Base-by-base conservation (phyloP, 306 rosid species). In the Malus orientalis region DNA sequence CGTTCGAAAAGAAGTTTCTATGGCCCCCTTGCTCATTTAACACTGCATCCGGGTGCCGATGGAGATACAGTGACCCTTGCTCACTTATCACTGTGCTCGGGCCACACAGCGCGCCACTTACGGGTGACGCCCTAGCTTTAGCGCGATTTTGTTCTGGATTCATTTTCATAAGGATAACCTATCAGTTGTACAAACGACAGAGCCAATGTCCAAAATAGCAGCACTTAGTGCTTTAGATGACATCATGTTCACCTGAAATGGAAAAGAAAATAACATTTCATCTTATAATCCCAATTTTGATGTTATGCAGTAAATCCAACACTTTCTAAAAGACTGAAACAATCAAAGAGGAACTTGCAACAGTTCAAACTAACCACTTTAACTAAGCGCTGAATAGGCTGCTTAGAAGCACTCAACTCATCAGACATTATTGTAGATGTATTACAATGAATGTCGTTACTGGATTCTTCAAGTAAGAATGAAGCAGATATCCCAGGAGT, bases 401-500 rank as follows among this genome's bases (percentile, higher is more conserved):
- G 84, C 84, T 87, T 96, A 58, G 87, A 85, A 80, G 78, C 81
- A 71, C 80, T 81, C 68, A 87, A 76, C 84, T 87, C 87, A n/a
- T 86, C 89, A 71, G 92, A 83, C 81, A 88, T 78, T 65, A 84
- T 76, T 64, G 81, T 83, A 44, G 87, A 75, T 65, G 83, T 73
- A 81, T 84, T 91, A 68, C 78, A 83, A 71, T 78, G 84, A 65
- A 72, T 68, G 78, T 85, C 90, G 64, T 91, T 36, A 66, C 91
- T 22, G 85, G 80, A 88, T 86, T 93, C 98, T 29, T 91, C 97
- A 57, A 93, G 87, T 82, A 93, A 83, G 77, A 97, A 93, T 67
- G 98, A 93, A 65, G 93, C 90, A 71, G 96, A 91, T 70, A 91
- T 89, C 81, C 98, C 97, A 57, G 98, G 98, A 65, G 98, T 93